Conservation (phyloP, 306 rosid genomes). For the Trifolium subterraneum region DNA sequence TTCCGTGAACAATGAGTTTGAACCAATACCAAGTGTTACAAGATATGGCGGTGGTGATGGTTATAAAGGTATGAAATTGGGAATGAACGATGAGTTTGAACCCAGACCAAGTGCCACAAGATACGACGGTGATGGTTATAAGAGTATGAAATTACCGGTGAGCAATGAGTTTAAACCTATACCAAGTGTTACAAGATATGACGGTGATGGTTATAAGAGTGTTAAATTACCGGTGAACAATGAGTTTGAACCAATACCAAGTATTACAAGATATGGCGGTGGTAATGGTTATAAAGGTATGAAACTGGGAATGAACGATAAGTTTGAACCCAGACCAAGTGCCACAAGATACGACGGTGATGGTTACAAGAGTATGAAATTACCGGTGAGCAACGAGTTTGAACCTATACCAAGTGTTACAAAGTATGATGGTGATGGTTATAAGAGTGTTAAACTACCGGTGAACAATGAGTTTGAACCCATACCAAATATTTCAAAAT, state of each 20-base stretch:
- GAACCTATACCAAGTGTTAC: not conserved
- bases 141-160: not conserved
- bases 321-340: constrained; percentile 23
- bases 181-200: not conserved
- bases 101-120: not conserved
- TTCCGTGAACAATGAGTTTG: not conserved
- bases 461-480: not conserved
- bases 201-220: not conserved
- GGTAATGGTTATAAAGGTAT: not conserved
- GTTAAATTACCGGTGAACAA: not conserved
- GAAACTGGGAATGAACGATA: not conserved
- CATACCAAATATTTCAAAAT: not conserved
- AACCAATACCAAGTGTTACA: not conserved
- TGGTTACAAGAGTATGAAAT: not conserved
- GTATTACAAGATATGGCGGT: not conserved
- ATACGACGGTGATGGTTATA: not conserved
- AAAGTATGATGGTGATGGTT: not conserved
- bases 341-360: not conserved
- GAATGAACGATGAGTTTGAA: not conserved
- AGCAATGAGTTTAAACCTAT: constrained; percentile 23
- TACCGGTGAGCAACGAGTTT: not conserved
- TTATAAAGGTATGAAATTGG: not conserved
- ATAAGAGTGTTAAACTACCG: not conserved
- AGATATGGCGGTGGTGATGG: not conserved
- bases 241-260: constrained; percentile 18